A percentile compares a stretch with the other conserved stretches of the same genome.
Conservation (phyloP, 305 asterid species). For the Solanum hybrid region DNA sequence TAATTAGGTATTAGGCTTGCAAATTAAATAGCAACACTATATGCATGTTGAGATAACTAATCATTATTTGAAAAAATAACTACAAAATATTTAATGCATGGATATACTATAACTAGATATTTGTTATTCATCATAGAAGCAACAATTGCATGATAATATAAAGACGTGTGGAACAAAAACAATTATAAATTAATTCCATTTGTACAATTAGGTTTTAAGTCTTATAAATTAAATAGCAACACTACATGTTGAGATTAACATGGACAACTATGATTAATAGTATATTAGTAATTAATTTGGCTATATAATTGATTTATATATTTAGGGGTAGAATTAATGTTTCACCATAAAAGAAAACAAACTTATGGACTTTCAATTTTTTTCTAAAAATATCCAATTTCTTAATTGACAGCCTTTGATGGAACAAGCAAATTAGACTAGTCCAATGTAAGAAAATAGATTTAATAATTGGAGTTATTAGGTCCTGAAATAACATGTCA, state of each 20-base stretch:
- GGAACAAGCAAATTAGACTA: neutral
- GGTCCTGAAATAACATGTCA: neutral
- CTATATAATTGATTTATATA: neutral
- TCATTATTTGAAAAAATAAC: neutral
- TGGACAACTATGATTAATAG: neutral
- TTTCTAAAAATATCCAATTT: neutral
- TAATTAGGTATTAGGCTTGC: neutral
- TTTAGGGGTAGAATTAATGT: neutral
- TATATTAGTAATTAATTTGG: neutral
- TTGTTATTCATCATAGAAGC: neutral
- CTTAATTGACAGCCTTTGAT: neutral
- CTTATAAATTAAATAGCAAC: neutral
- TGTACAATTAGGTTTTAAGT: neutral
- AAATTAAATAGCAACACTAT: neutral
- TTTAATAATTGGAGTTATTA: conserved; percentile 1
- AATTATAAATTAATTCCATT: neutral
- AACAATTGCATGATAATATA: neutral
- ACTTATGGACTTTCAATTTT: neutral
- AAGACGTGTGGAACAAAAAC: neutral
- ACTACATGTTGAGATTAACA: neutral
- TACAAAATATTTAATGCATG: neutral
- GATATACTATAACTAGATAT: neutral
- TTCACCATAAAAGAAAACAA: neutral
- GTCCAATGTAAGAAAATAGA: neutral
- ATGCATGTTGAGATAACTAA: neutral